Evolutionary conservation across 176 grass and related monocot species (phyloP), one percentile per base, ranked within the genome.

Genomic region (Chrysopogon serrulatus): DNA sequence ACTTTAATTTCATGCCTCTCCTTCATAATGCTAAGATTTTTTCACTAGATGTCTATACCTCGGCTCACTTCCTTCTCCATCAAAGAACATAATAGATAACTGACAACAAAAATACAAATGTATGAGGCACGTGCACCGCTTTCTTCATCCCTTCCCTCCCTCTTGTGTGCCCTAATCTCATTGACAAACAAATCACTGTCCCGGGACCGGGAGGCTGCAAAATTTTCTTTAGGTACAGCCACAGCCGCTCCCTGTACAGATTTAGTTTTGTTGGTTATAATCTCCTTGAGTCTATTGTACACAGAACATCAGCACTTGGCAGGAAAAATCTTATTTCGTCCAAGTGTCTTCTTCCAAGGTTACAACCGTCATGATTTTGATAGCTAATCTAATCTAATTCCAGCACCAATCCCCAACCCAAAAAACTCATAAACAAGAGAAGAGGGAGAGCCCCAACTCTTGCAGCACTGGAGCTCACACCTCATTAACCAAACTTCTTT

Each of bases 401-500:
- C 65, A 45, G 34, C 65, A 56, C 65, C 45, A 41, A 43, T 12
- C 16, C 70, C 21, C 11, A 81, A 8, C 23, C 10, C 18, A 68
- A 15, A n/a, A n/a, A n/a, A n/a, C n/a, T n/a, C n/a, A n/a, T 81
- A 34, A 80, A 65, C 24, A 67, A 39, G 5, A 69, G 45, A 61
- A 51, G 69, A 49, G 17, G 44, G 4, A 17, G 44, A 49, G 8
- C 75, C 28, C 30, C 19, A 53, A 27, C 23, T 31, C n/a, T 18
- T 28, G 34, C 79, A 82, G 34, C n/a, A 57, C 65, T 44, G 28
- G 77, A 85, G 68, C 76, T 90, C 87, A 90, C 19, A 85, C 81
- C 68, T 92, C 79, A 24, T 84, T 90, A 15, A 79, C 66, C 40
- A 84, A 79, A 62, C 82, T 87, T 66, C 82, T 79, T 68, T 86